Evolutionary conservation across 768 basidiomycete genomes (phyloP).

Genomic region (Hydnomerulius pinastri): DNA sequence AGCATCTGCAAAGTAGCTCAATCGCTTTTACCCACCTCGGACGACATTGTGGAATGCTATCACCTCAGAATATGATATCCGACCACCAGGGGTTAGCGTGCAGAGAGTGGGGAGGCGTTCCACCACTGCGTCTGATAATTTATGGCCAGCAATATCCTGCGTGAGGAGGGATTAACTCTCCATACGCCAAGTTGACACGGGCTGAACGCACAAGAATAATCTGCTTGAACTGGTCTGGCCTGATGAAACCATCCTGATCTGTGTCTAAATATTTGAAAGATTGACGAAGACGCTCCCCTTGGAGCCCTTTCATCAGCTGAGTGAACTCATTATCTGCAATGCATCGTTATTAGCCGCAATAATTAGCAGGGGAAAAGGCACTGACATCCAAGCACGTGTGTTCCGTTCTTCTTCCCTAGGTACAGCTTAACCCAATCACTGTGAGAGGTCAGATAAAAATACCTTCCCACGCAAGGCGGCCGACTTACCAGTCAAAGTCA

Average conservation of each 20-base stretch:
- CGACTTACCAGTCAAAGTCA: constrained; percentile 82
- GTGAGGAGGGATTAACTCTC: neutral
- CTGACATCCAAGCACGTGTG: constrained; percentile 90
- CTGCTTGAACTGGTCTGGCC: constrained; percentile 89
- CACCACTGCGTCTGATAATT: constrained; percentile 91
- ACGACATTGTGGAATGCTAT: constrained; percentile 97
- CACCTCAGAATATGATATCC: constrained; percentile 95
- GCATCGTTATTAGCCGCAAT: constrained; percentile 6
- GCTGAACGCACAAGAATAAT: constrained; percentile 80
- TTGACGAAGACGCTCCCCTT: constrained; percentile 96
- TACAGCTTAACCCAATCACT: constrained; percentile 97
- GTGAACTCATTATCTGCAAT: constrained; percentile 90
- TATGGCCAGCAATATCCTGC: constrained; percentile 97
- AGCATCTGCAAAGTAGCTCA: neutral
- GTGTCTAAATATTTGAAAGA: constrained; percentile 90
- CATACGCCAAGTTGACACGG: neutral
- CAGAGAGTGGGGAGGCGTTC: constrained; percentile 92
- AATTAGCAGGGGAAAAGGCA: constrained; percentile 12
- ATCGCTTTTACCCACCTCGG: constrained; percentile 56
- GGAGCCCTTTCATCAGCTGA: constrained; percentile 97
- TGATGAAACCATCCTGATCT: constrained; percentile 92
- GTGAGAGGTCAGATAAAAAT: constrained; percentile 4
- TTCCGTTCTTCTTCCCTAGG: constrained; percentile 88
- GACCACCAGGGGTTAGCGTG: constrained; percentile 83
- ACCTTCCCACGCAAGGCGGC: neutral